Evolutionary conservation across 129 eudicot species (phyloP).

Genomic region (Arctium lappa): DNA sequence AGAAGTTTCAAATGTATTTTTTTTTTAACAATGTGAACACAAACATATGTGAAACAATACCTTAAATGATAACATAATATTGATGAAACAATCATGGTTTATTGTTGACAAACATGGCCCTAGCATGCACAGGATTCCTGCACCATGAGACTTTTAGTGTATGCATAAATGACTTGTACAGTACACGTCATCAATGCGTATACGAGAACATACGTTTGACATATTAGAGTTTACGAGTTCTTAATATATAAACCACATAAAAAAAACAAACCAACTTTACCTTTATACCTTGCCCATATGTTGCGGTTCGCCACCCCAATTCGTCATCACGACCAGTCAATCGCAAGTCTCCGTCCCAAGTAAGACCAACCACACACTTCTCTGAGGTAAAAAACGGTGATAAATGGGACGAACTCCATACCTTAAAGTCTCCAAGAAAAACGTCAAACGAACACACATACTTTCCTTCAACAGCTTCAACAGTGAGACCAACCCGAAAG

Average conservation of each 20-base stretch:
- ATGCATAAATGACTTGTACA: background rate
- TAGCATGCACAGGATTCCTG: too few species aligned
- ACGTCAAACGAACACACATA: slow-evolving; percentile 74
- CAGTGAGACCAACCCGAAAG: slow-evolving; percentile 60
- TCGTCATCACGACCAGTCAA: slow-evolving; percentile 50
- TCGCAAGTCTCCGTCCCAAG: slow-evolving; percentile 57
- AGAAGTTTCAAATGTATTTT: too few species aligned
- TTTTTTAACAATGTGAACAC: too few species aligned
- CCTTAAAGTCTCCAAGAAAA: slow-evolving; percentile 68
- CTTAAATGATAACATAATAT: too few species aligned
- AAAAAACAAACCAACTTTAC: slow-evolving; percentile 31
- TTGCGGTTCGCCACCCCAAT: slow-evolving; percentile 87
- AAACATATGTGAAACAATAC: too few species aligned
- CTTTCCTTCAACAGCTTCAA: slow-evolving; percentile 55
- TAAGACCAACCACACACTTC: slow-evolving; percentile 56
- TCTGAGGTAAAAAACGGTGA: slow-evolving; percentile 61
- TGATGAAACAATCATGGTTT: too few species aligned
- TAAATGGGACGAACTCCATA: slow-evolving; percentile 84
- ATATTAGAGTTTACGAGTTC: background rate
- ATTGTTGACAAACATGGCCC: too few species aligned
- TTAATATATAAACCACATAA: background rate
- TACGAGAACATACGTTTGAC: background rate
- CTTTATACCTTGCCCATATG: slow-evolving; percentile 88
- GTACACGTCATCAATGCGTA: slow-evolving; percentile 10
- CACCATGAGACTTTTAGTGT: background rate